These are phyloP conservation scores for Auriculariales sp. DNA, from an alignment of 768 basidiomycete genomes.

Conservation along the genomic window DNA sequence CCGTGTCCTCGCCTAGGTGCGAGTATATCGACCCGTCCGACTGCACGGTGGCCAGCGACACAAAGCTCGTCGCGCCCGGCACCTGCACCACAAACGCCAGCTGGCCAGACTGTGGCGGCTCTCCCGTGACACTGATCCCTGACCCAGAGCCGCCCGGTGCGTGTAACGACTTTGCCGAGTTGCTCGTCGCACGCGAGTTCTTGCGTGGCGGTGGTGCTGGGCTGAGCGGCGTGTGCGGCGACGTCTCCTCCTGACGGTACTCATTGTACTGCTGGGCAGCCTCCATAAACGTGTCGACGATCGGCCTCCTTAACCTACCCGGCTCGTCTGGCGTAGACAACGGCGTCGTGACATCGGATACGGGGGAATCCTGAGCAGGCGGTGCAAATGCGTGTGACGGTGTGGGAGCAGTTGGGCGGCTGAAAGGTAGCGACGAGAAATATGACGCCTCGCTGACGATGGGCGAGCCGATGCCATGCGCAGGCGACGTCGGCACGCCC, in stretches of 20 bases:
- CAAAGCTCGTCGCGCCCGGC: background rate
- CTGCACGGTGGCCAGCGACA: background rate
- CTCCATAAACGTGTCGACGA: no score
- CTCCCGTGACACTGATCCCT: no score
- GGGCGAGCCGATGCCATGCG: background rate
- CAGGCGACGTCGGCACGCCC: background rate
- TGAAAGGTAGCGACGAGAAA: background rate
- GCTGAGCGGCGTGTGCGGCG: background rate
- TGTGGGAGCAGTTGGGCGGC: background rate
- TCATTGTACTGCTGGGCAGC: background rate
- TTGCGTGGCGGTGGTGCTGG: background rate
- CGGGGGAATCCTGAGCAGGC: no score
- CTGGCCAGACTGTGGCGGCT: no score
- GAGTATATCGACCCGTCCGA: slow-evolving; percentile 8
- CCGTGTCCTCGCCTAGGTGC: slow-evolving; percentile 17
- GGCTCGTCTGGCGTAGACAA: background rate
- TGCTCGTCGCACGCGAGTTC: no score
- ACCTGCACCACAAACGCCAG: background rate
- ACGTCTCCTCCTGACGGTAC: background rate
- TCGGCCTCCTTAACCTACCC: no score
- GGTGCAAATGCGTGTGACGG: background rate
- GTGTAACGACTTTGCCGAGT: no score
- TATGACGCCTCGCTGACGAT: background rate
- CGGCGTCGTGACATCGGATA: background rate
- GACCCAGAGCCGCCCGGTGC: no score